Evolutionary conservation across 352 stramenopile genomes (phyloP), one percentile per base, ranked within the genome.

Genomic region (Phytophthora sojae): DNA sequence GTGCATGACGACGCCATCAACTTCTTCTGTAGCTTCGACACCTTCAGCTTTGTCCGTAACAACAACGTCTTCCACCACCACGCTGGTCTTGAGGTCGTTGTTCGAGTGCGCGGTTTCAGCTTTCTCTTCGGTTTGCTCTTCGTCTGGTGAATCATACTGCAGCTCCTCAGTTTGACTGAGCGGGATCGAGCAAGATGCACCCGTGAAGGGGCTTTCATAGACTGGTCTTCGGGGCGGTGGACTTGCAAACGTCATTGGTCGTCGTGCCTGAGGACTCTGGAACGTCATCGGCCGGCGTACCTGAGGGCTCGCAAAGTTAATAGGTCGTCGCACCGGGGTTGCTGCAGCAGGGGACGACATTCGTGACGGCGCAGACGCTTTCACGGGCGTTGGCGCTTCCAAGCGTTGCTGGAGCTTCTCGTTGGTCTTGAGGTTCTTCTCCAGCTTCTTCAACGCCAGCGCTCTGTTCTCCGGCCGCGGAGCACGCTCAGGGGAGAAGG

Each of bases 351-450:
- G 73, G 39, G 73, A 80, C 12, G 73, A 72, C 60, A 75, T 72
- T 23, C 61, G 53, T 35, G 68, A 75, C 8, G 55, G 51, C 32
- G 63, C 37, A 3, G 66, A 50, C 14, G 76, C 66, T 53, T 85
- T 85, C 44, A 81, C 69, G 2, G 77, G 75, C 12, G 77, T 82
- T 3, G 73, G 73, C 1, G 82, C 83, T 50, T 93, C 76, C 12
- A 93, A 64, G 2, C 86, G 75, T 65, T 88, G 73, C 56, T 93
- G 73, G 8, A 93, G 70, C 50, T 91, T 92, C 61, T 90, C 82
- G 19, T 80, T 91, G 3, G 80, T 82, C 64, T 91, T 91, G 26
- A 93, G 61, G 58, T 93, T 93, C 54, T 86, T 89, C 63, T 91
- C 73, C n/a, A 87, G 61, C 63, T 90, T 88, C 52, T 79, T 81